These are phyloP conservation scores for Sphagnum magellanicum DNA, from an alignment of 228 moss, liverwort and hornwort species.

Conservation along the genomic window DNA sequence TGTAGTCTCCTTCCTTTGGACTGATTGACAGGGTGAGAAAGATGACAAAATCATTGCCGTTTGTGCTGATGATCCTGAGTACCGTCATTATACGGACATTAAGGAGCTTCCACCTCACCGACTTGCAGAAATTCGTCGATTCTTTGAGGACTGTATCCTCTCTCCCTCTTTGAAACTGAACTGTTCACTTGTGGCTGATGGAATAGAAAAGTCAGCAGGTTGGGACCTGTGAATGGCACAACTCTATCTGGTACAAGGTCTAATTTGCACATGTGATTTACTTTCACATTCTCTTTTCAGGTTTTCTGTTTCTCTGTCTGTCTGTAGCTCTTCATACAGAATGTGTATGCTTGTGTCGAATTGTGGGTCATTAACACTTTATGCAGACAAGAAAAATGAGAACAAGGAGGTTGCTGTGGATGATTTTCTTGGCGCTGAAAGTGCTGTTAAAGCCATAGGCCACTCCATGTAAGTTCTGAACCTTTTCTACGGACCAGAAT, in stretches of 20 bases:
- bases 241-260: too few relatives aligned
- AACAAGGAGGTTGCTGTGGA: slow-evolving; percentile 72
- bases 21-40: slow-evolving; percentile 49
- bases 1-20: too few relatives aligned
- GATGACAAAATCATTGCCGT: slow-evolving; percentile 78
- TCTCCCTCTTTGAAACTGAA: too few relatives aligned
- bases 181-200: too few relatives aligned
- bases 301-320: too few relatives aligned
- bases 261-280: too few relatives aligned
- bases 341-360: too few relatives aligned
- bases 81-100: slow-evolving; percentile 63
- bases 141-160: slow-evolving; percentile 64
- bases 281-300: too few relatives aligned
- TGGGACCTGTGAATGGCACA: too few relatives aligned
- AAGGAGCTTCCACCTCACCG: slow-evolving; percentile 66
- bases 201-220: too few relatives aligned
- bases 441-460: slow-evolving; percentile 54
- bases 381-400: slow-evolving; percentile 73
- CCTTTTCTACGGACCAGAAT: not conserved
- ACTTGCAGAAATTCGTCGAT: slow-evolving; percentile 67
- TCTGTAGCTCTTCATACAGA: too few relatives aligned
- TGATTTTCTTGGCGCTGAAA: slow-evolving; percentile 52
- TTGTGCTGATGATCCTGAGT: slow-evolving; percentile 71
- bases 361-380: not conserved
- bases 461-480: slow-evolving; percentile 49